Conservation (phyloP, 768 basidiomycete species). For the Termitomyces sp. region DNA sequence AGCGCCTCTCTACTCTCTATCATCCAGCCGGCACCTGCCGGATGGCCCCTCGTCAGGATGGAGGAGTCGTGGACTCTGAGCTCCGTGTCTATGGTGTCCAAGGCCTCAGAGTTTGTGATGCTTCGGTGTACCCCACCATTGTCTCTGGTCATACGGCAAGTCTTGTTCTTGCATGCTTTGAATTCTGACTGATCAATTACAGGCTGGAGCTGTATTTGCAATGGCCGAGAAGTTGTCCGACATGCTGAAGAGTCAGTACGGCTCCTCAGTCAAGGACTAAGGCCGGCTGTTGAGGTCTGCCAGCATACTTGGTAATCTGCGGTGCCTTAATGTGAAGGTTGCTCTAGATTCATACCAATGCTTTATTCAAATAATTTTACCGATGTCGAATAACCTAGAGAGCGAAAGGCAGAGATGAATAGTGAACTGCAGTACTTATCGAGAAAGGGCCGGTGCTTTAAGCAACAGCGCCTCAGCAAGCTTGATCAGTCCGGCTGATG, state of each 20-base stretch:
- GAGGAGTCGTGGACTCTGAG: slow-evolving; percentile 32
- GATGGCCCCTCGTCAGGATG: slow-evolving; percentile 35
- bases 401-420: no score
- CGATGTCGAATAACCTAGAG: no score
- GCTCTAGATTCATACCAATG: no score
- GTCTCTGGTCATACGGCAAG: slow-evolving; percentile 43
- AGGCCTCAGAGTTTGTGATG: slow-evolving; percentile 41
- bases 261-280: neutral
- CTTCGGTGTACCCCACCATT: slow-evolving; percentile 40
- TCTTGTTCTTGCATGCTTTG: neutral
- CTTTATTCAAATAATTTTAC: no score
- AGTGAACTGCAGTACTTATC: no score
- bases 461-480: no score
- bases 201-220: slow-evolving; percentile 26
- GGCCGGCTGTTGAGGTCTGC: neutral
- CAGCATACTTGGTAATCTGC: neutral
- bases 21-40: slow-evolving; percentile 41
- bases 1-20: slow-evolving; percentile 41
- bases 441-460: no score
- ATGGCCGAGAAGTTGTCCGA: slow-evolving; percentile 27
- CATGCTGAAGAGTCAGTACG: slow-evolving; percentile 21
- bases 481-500: no score
- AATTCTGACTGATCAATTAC: neutral
- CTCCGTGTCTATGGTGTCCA: slow-evolving; percentile 35
- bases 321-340: neutral